These are phyloP conservation scores for Amaranthus tricolor DNA, from an alignment of 179 eudicot genomes.

Conservation along the genomic window DNA sequence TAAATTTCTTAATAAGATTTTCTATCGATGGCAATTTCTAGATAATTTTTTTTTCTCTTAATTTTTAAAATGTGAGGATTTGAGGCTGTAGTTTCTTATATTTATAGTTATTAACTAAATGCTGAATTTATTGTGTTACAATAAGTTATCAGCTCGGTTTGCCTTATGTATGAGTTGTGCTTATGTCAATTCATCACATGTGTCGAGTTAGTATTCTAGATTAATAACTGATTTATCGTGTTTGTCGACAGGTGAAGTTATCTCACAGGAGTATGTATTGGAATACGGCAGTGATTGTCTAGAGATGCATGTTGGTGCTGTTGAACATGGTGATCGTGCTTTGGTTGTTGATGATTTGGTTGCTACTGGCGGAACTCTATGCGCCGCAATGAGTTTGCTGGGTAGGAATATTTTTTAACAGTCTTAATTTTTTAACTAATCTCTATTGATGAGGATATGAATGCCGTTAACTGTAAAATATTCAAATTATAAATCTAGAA, in stretches of 20 bases:
- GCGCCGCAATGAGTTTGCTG: slow-evolving; percentile 77
- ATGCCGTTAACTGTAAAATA: neutral
- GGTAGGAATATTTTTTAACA: slow-evolving; percentile 34
- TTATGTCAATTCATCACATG: neutral
- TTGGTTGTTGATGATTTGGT: slow-evolving; percentile 88
- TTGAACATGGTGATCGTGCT: slow-evolving; percentile 69
- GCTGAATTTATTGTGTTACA: neutral
- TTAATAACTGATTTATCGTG: neutral
- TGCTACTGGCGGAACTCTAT: slow-evolving; percentile 91
- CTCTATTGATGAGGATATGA: neutral
- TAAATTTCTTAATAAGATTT: neutral
- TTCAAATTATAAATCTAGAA: neutral
- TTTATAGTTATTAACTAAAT: neutral
- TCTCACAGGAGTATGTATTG: slow-evolving; percentile 67
- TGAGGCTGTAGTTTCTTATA: neutral
- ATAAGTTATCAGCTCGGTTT: neutral
- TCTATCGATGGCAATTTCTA: neutral
- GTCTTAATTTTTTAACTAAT: neutral
- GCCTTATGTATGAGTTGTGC: neutral
- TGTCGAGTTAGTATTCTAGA: neutral
- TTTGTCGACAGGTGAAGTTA: slow-evolving; percentile 36
- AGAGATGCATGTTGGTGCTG: slow-evolving; percentile 93
- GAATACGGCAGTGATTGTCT: slow-evolving; percentile 85
- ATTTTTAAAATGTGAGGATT: neutral
- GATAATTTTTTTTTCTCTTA: neutral